phyloP scores from a whole-genome alignment of 192 early-diverging fungal species.

The Funneliformis mosseae region DNA sequence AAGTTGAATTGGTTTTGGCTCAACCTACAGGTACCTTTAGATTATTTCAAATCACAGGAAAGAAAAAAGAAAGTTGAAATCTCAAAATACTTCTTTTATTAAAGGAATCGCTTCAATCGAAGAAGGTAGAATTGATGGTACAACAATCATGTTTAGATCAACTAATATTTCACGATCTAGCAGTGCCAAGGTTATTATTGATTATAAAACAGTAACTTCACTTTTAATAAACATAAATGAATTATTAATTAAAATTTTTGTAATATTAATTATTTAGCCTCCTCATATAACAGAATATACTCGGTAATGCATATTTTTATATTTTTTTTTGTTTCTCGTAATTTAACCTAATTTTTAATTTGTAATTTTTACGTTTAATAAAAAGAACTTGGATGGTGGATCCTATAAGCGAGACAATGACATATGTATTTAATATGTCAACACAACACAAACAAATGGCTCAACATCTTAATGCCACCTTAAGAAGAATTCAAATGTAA shows the following conservation, averaged over 20 bases:
- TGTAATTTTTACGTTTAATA: too few species aligned
- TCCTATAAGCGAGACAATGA: neutral
- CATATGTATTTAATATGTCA: conserved; percentile 19
- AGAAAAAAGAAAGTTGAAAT: neutral
- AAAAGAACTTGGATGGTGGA: conserved; percentile 12
- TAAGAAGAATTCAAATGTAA: neutral
- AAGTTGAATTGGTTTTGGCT: conserved; percentile 23
- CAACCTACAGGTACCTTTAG: conserved; percentile 13
- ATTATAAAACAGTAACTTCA: neutral
- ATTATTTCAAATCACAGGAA: neutral
- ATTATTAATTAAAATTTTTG: neutral
- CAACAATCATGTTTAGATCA: neutral
- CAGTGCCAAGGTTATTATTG: neutral
- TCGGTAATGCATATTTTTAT: neutral
- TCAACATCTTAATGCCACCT: conserved; percentile 7
- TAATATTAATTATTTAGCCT: neutral
- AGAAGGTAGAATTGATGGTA: conserved; percentile 19
- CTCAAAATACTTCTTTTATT: neutral
- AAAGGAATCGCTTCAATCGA: conserved; percentile 22
- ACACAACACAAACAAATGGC: conserved; percentile 10
- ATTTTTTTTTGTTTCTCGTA: neutral
- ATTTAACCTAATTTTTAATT: neutral
- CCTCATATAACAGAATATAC: conserved; percentile 13
- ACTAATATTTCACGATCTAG: neutral
- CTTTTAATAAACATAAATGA: neutral